These are phyloP conservation scores for Neoscytalidium dimidiatum DNA, from an alignment of 2,329 filamentous ascomycete species.

Conservation along the genomic window DNA sequence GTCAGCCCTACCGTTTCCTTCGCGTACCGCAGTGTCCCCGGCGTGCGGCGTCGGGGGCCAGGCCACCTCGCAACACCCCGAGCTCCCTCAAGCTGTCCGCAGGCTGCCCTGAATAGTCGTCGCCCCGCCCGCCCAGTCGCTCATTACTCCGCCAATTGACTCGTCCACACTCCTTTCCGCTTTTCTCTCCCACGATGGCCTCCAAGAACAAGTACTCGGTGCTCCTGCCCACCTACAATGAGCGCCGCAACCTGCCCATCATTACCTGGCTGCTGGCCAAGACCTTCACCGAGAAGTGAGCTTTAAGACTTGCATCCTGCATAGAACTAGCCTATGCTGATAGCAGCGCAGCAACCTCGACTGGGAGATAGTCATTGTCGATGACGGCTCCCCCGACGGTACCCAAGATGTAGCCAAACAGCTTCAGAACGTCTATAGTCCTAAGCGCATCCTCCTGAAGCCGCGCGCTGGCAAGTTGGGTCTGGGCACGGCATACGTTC, in stretches of 20 bases:
- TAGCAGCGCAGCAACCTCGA: constrained; percentile 72
- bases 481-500: constrained; percentile 94
- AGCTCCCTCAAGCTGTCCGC: constrained; percentile 10
- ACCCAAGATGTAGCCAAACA: constrained; percentile 89
- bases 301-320: constrained; percentile 16
- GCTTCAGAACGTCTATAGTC: constrained; percentile 79
- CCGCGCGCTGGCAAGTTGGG: constrained; percentile 92
- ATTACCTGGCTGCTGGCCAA: constrained; percentile 91
- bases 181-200: constrained; percentile 7
- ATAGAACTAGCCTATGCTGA: constrained; percentile 58
- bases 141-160: constrained; percentile 13
- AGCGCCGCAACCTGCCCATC: constrained; percentile 94
- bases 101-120: not conserved
- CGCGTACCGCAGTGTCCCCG: not conserved
- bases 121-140: constrained; percentile 14
- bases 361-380: constrained; percentile 97
- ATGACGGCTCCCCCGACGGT: constrained; percentile 96
- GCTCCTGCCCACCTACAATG: constrained; percentile 97
- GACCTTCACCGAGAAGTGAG: constrained; percentile 86
- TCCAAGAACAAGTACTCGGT: constrained; percentile 76
- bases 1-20: constrained; percentile 6
- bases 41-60: not conserved
- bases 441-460: constrained; percentile 78
- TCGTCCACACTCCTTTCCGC: constrained; percentile 2
- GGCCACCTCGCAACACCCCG: constrained; percentile 8